Evolutionary conservation across 2,329 filamentous ascomycete species (phyloP).

Genomic region (Cercospora beticola): DNA sequence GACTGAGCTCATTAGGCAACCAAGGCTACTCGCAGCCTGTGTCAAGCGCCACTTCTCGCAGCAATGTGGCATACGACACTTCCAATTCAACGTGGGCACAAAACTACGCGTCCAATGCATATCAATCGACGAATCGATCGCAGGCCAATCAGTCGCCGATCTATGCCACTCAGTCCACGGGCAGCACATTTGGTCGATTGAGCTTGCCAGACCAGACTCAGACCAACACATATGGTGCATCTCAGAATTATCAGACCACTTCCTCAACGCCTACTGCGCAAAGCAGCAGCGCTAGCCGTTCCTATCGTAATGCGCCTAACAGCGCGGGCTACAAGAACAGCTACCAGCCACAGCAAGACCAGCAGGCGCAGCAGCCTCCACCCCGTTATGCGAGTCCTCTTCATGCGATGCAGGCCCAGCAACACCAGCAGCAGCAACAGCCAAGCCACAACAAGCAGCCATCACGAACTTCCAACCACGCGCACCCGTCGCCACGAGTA

Average conservation of each 20-base stretch:
- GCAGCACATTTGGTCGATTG: constrained; percentile 26
- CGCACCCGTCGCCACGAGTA: constrained; percentile 30
- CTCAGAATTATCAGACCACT: constrained; percentile 17
- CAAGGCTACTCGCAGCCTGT: constrained; percentile 28
- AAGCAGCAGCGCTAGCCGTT: constrained; percentile 18
- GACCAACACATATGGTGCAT: constrained; percentile 18
- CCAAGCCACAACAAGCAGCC: constrained; percentile 24
- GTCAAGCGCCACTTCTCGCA: constrained; percentile 12
- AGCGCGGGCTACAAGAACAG: constrained; percentile 26
- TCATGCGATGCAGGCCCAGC: constrained; percentile 34
- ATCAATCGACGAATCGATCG: constrained; percentile 23
- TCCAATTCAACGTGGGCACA: constrained; percentile 16
- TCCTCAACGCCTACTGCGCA: not conserved
- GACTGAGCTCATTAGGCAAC: constrained; percentile 28
- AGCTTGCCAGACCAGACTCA: constrained; percentile 30
- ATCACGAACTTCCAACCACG: constrained; percentile 26
- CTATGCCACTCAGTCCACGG: constrained; percentile 27
- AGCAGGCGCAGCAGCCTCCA: constrained; percentile 25
- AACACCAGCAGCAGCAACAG: constrained; percentile 13
- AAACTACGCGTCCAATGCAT: constrained; percentile 17
- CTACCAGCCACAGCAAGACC: constrained; percentile 24
- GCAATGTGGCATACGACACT: constrained; percentile 24
- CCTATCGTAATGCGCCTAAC: constrained; percentile 28
- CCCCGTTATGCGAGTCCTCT: constrained; percentile 35
- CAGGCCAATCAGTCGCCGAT: constrained; percentile 31